These are phyloP conservation scores for Fusarium sp. DNA, from an alignment of 2,329 filamentous ascomycete genomes.

Conservation along the genomic window DNA sequence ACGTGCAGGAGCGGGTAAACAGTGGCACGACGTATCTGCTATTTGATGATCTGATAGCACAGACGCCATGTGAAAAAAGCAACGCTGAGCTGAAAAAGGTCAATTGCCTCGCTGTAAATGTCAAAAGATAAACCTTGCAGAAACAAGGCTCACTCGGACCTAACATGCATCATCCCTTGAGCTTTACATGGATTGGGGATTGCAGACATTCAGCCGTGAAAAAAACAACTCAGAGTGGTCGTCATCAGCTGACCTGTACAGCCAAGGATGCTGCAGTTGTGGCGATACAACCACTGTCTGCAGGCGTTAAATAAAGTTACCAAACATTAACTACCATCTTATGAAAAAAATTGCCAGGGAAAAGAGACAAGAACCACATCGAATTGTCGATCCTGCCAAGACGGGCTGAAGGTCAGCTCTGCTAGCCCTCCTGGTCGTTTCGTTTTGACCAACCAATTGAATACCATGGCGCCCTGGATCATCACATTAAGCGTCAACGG, in stretches of 20 bases:
- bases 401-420: background rate
- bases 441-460: slow-evolving; percentile 8
- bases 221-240: background rate
- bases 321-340: background rate
- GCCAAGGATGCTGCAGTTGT: slow-evolving; percentile 30
- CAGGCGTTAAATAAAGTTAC: background rate
- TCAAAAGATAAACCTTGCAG: background rate
- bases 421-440: background rate
- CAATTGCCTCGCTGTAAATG: background rate
- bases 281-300: slow-evolving; percentile 4
- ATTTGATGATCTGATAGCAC: slow-evolving; percentile 10
- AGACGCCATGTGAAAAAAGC: background rate
- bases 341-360: background rate
- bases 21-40: slow-evolving; percentile 1
- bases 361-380: background rate
- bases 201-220: background rate
- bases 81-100: background rate
- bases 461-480: slow-evolving; percentile 6
- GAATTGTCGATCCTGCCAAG: slow-evolving; percentile 27
- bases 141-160: background rate
- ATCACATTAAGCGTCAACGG: background rate
- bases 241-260: slow-evolving; percentile 14
- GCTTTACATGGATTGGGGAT: background rate
- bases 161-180: background rate
- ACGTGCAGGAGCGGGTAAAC: background rate